A percentile compares a stretch with the other conserved stretches of the same genome.
These are phyloP conservation scores for Ogataea pignaliae DNA, from an alignment of 805 yeast genomes.

Conservation along the genomic window DNA sequence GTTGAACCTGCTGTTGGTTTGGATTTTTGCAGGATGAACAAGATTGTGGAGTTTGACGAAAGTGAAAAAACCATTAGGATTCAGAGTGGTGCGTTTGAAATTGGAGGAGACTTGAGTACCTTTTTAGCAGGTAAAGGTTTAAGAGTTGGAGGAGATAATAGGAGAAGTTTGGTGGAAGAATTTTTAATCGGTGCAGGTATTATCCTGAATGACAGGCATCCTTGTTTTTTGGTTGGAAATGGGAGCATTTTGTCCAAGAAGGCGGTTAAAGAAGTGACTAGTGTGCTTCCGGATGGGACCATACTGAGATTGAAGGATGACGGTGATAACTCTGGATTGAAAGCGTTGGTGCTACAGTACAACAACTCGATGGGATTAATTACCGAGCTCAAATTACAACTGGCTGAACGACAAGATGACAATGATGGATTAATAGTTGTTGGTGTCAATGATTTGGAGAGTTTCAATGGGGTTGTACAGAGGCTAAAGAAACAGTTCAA, in stretches of 20 bases:
- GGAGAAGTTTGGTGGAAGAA: too few species aligned
- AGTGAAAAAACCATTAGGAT: conserved; percentile 1
- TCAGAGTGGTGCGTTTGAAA: conserved; percentile 5
- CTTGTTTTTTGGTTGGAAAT: conserved; percentile 8
- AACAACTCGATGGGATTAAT: conserved; percentile 16
- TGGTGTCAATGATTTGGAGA: conserved; percentile 13
- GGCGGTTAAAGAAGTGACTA: conserved; percentile 12
- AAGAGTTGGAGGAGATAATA: conserved; percentile 9
- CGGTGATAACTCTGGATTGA: conserved; percentile 3
- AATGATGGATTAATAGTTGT: background rate
- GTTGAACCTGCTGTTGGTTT: conserved; percentile 10
- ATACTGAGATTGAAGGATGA: conserved; percentile 5
- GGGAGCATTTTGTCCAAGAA: conserved; percentile 4
- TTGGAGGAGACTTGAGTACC: conserved; percentile 2
- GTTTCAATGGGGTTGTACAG: conserved; percentile 8
- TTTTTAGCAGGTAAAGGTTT: conserved; percentile 1
- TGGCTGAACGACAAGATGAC: background rate
- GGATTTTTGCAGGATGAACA: conserved; percentile 13
- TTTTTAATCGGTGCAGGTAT: too few species aligned
- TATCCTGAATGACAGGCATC: background rate
- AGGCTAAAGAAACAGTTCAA: background rate
- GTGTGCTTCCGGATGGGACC: conserved; percentile 28
- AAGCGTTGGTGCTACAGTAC: conserved; percentile 8
- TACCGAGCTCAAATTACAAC: conserved; percentile 12
- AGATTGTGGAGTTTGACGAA: conserved; percentile 3